Conservation (phyloP, 2,329 filamentous ascomycete species). For the Neoascochyta sp. region DNA sequence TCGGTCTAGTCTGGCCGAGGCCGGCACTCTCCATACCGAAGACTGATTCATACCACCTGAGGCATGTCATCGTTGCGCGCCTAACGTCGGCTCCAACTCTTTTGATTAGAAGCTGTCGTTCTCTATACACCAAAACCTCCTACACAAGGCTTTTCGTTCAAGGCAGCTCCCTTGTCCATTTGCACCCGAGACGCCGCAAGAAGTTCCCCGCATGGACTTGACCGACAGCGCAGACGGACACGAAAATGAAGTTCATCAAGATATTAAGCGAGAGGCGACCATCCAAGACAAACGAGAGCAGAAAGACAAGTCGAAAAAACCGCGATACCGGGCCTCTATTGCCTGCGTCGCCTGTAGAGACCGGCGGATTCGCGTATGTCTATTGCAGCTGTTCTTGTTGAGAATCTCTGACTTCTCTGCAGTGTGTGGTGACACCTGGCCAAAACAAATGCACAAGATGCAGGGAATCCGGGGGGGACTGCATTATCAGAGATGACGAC, state of each 20-base stretch:
- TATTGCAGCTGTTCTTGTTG: not conserved
- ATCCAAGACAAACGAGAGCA: no score
- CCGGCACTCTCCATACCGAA: no score
- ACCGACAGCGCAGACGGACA: not conserved
- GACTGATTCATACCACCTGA: no score
- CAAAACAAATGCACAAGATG: conserved; percentile 53
- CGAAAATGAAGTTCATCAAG: not conserved
- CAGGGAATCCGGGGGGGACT: conserved; percentile 49
- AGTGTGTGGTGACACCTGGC: conserved; percentile 55
- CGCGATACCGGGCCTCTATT: conserved; percentile 49
- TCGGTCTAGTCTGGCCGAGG: no score
- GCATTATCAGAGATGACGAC: conserved; percentile 57
- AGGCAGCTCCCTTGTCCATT: no score
- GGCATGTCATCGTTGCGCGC: no score
- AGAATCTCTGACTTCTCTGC: conserved; percentile 22
- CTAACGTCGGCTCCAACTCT: no score
- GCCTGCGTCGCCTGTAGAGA: conserved; percentile 55
- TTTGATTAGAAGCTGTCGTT: no score
- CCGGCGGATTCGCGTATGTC: conserved; percentile 41
- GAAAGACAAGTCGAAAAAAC: conserved; percentile 26
- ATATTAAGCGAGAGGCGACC: not conserved
- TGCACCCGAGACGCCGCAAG: no score
- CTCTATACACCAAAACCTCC: no score
- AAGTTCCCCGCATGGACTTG: no score
- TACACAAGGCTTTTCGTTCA: no score